phyloP scores from a whole-genome alignment of 495 filamentous ascomycete species.

The Talaromyces borbonicus region DNA sequence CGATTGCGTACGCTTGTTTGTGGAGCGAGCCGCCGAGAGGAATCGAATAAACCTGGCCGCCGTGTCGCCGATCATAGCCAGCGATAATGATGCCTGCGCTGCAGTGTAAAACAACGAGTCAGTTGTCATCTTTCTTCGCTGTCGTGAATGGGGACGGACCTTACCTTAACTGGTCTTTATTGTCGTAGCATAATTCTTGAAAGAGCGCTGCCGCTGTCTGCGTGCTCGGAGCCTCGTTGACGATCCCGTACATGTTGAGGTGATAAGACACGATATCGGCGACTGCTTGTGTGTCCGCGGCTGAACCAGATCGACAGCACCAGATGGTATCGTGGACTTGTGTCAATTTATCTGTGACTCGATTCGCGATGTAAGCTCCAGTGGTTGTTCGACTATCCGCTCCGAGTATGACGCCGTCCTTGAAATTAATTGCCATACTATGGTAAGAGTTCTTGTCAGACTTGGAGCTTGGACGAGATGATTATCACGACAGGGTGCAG shows the following conservation, averaged over 20 bases:
- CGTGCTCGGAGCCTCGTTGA: slow-evolving; percentile 77
- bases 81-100: slow-evolving; percentile 97
- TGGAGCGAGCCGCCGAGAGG: slow-evolving; percentile 94
- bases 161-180: slow-evolving; percentile 85
- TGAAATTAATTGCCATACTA: slow-evolving; percentile 81
- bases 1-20: slow-evolving; percentile 93
- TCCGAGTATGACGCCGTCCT: slow-evolving; percentile 90
- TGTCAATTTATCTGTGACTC: slow-evolving; percentile 98
- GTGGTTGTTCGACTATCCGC: slow-evolving; percentile 98
- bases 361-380: slow-evolving; percentile 95
- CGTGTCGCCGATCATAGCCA: slow-evolving; percentile 85
- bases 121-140: neutral
- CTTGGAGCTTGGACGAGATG: neutral
- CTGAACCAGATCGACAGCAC: slow-evolving; percentile 96
- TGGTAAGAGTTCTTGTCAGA: slow-evolving; percentile 9
- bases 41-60: slow-evolving; percentile 94
- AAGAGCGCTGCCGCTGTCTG: slow-evolving; percentile 90
- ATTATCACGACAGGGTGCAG: slow-evolving; percentile 6
- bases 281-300: slow-evolving; percentile 94
- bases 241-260: slow-evolving; percentile 82
- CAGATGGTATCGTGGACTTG: slow-evolving; percentile 98
- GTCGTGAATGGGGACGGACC: too few relatives aligned
- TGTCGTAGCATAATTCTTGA: slow-evolving; percentile 93
- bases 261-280: slow-evolving; percentile 97
- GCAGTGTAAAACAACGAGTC: neutral